Evolutionary conservation across 2,329 filamentous ascomycete species (phyloP).

Genomic region (Fusarium cicatricum): DNA sequence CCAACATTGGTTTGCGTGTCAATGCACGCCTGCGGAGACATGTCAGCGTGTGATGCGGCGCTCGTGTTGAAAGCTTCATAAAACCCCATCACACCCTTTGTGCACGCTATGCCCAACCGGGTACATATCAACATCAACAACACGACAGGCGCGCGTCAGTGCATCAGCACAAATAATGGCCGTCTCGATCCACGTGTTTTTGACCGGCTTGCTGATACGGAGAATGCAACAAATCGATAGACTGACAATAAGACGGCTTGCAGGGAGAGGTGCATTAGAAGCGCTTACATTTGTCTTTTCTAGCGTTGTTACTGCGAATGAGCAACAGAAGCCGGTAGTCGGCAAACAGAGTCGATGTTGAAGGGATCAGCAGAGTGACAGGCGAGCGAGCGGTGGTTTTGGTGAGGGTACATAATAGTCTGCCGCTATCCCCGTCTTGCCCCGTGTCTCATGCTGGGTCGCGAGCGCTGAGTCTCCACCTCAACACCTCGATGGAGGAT

Average conservation of each 20-base stretch:
- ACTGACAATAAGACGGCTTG: conserved; percentile 8
- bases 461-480: conserved; percentile 1
- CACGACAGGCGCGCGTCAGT: conserved; percentile 18
- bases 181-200: conserved; percentile 30
- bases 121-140: not conserved
- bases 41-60: not conserved
- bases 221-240: conserved; percentile 10
- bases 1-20: conserved; percentile 29
- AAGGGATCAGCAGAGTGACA: not conserved
- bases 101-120: conserved; percentile 8
- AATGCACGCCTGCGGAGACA: conserved; percentile 25
- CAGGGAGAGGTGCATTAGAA: conserved; percentile 2
- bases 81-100: not conserved
- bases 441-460: not conserved
- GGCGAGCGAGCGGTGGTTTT: conserved; percentile 9
- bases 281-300: conserved; percentile 5
- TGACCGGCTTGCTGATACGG: conserved; percentile 5
- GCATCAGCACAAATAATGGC: conserved; percentile 5
- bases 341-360: not conserved
- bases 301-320: no score
- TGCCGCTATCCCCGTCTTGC: not conserved
- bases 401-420: conserved; percentile 12
- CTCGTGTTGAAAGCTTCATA: conserved; percentile 12
- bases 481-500: not conserved
- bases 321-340: not conserved